Evolutionary conservation across 179 eudicot species (phyloP), one percentile per base, ranked within the genome.

Genomic region (Spinacia oleracea): DNA sequence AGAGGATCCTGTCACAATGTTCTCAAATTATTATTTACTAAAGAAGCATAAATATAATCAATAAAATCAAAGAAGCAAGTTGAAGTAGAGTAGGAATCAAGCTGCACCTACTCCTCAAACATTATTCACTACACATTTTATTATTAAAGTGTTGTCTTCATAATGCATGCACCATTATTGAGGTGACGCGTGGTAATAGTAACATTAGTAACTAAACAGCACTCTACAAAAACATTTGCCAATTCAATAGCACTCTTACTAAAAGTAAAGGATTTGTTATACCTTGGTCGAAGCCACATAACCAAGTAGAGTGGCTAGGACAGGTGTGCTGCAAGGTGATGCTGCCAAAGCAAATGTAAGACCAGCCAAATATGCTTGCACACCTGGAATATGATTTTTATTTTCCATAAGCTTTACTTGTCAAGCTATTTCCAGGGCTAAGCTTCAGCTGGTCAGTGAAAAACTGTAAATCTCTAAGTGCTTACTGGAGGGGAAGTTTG

Each of bases 241-340:
- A 58, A 48, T 60, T 35, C 32, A 45, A 55, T 53, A 46, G 66
- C 66, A 10, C n/a, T 5, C 62, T 51, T 27, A 32, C 68, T 29
- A 50, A 38, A 73, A 67, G 14, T 62, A 9, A 72, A 12, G 32
- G 67, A 50, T 32, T 20, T 42, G 9, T 18, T 32, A 66, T 87
- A 94, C 98, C 97, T 86, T 91, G 77, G 97, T 90, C 51, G 98
- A 81, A 51, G 98, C 98, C 50, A 90, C 98, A 83, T 90, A 95
- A 74, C 92, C 97, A 68, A 95, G 97, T 77, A 95, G 81, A 76
- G 97, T 90, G 20, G 98, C 98, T 69, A 95, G 88, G 31, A 95
- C 98, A 51, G 98, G 98, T 18, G 98, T 95, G 86, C 98, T 95
- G 89, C 98, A 95, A 75, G 98, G 98, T 40, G 98, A 95, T 82